Evolutionary conservation across 2,329 filamentous ascomycete genomes (phyloP).

Genomic region (Thielaviopsis populi): DNA sequence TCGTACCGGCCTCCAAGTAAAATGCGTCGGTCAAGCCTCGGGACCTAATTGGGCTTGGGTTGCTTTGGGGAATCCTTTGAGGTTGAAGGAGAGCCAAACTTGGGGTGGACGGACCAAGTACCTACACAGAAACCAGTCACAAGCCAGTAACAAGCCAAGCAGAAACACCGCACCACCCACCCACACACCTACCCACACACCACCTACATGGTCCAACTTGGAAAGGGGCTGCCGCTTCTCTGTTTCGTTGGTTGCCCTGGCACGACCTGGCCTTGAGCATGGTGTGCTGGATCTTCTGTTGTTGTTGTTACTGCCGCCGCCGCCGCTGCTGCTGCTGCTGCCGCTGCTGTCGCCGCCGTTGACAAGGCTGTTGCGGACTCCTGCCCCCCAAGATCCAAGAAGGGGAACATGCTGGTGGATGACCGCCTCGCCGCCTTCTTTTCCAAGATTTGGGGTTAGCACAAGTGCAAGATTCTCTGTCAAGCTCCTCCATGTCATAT

Average conservation of each 20-base stretch:
- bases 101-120: neutral
- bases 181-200: neutral
- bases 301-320: neutral
- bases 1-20: slow-evolving; percentile 5
- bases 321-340: neutral
- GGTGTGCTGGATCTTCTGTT: neutral
- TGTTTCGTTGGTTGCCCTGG: neutral
- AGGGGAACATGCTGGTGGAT: neutral
- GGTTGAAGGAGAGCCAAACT: neutral
- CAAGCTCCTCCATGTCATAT: neutral
- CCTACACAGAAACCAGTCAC: neutral
- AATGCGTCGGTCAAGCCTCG: neutral
- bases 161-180: neutral
- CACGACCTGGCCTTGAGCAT: neutral
- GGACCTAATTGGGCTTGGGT: neutral
- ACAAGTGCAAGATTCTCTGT: neutral
- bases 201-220: neutral
- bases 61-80: neutral
- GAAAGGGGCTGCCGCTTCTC: neutral
- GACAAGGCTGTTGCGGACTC: neutral
- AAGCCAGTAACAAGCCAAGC: neutral
- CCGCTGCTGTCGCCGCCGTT: neutral
- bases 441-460: neutral
- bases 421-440: neutral
- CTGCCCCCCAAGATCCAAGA: neutral